Percentiles rank a stretch among this genome's conserved stretches.
Evolutionary conservation across 768 basidiomycete species (phyloP).

Genomic region (Boletus rubescentipes): DNA sequence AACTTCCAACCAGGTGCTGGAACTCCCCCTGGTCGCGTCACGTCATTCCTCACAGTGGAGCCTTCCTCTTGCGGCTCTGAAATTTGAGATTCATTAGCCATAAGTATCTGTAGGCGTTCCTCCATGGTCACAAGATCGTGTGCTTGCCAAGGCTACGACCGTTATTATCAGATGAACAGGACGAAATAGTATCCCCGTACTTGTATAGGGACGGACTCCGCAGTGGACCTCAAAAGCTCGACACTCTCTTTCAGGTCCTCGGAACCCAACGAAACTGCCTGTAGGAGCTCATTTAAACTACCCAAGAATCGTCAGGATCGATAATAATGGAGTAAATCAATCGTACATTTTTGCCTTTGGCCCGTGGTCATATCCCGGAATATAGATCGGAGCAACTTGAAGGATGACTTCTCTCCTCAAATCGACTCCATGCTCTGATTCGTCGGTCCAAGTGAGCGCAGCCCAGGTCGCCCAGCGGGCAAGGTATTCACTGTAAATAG

Average conservation of each 20-base stretch:
- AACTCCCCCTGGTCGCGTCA: not conserved
- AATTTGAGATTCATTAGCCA: constrained; percentile 19
- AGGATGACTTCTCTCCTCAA: constrained; percentile 46
- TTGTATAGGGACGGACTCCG: constrained; percentile 5
- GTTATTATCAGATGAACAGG: not conserved
- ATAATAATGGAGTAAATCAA: not conserved
- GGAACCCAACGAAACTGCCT: constrained; percentile 19
- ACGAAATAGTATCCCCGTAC: constrained; percentile 10
- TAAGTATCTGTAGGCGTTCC: constrained; percentile 44
- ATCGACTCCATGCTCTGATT: constrained; percentile 36
- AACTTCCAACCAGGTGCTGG: constrained; percentile 51
- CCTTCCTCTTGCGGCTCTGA: not conserved
- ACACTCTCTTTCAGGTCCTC: constrained; percentile 19
- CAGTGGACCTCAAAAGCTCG: constrained; percentile 15
- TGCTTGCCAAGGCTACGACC: constrained; percentile 49
- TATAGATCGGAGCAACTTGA: constrained; percentile 48
- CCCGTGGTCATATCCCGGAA: constrained; percentile 34
- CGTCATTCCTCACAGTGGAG: not conserved
- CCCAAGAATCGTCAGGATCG: constrained; percentile 6
- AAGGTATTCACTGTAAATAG: constrained; percentile 55
- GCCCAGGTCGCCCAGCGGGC: constrained; percentile 73
- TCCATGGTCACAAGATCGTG: constrained; percentile 56
- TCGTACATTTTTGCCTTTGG: constrained; percentile 37
- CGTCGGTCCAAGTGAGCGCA: constrained; percentile 39
- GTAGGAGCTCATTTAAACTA: constrained; percentile 25